Evolutionary conservation across 768 basidiomycete genomes (phyloP).

Genomic region (Leccinum arenicola): DNA sequence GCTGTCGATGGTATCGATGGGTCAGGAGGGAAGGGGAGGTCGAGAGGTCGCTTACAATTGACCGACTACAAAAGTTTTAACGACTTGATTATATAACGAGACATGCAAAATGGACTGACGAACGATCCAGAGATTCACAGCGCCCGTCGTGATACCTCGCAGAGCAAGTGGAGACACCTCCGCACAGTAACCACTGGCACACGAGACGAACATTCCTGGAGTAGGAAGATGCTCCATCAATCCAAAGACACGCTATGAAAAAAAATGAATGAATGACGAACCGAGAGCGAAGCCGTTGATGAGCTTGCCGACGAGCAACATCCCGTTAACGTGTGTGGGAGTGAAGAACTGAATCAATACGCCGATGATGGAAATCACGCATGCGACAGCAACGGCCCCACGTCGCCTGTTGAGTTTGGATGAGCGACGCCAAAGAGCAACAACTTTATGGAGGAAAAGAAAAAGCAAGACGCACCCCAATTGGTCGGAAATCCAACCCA

Average conservation of each 20-base stretch:
- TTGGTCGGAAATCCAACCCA: constrained; percentile 23
- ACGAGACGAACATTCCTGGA: constrained; percentile 24
- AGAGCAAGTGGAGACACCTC: too few relatives aligned
- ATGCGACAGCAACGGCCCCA: constrained; percentile 23
- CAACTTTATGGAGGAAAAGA: neutral
- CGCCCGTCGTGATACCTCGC: too few relatives aligned
- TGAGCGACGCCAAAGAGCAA: neutral
- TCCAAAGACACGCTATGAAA: too few relatives aligned
- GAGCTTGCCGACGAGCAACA: constrained; percentile 26
- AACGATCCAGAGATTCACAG: too few relatives aligned
- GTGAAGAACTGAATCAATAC: constrained; percentile 26
- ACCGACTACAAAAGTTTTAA: too few relatives aligned
- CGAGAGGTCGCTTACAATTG: constrained; percentile 12
- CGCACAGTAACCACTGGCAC: constrained; percentile 16
- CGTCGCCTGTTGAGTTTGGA: constrained; percentile 15
- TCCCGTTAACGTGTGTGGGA: constrained; percentile 21
- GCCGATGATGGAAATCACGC: constrained; percentile 18
- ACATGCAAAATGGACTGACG: too few relatives aligned
- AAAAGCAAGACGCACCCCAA: constrained; percentile 12
- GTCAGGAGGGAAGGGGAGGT: neutral
- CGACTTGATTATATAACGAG: too few relatives aligned
- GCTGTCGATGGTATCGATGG: neutral
- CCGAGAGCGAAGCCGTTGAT: constrained; percentile 28
- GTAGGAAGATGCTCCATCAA: neutral
- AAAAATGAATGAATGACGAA: neutral